Percentiles rank a stretch among this genome's conserved stretches.
phyloP scores from a whole-genome alignment of 257 asterid species.

The Solanum neorickii region DNA sequence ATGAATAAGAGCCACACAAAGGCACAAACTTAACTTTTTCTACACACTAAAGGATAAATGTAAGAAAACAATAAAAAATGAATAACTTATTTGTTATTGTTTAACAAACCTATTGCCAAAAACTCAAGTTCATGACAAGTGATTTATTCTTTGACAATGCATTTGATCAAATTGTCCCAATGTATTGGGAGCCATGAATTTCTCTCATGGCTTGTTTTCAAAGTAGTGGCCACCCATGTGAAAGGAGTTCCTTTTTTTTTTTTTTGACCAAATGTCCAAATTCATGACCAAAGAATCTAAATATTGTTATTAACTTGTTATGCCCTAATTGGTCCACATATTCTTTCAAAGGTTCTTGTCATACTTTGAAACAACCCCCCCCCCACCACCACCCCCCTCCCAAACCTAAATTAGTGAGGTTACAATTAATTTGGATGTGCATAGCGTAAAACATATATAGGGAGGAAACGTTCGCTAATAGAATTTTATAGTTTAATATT shows the following conservation, averaged over 20 bases:
- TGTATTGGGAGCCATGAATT: not conserved
- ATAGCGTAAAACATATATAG: not conserved
- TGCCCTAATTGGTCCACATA: not conserved
- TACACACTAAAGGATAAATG: not conserved
- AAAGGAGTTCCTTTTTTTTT: not conserved
- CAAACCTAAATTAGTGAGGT: not conserved
- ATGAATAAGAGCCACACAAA: not conserved
- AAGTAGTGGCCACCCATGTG: not conserved
- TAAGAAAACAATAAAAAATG: not conserved
- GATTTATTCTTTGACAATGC: not conserved
- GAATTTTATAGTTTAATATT: not conserved
- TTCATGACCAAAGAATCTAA: not conserved
- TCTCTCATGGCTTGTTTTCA: not conserved
- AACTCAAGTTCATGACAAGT: not conserved
- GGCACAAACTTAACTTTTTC: not conserved
- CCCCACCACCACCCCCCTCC: not conserved
- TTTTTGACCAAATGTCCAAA: not conserved
- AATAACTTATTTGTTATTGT: not conserved
- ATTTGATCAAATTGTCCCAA: not conserved
- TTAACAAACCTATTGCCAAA: not conserved
- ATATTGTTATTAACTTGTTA: not conserved
- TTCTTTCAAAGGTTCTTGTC: not conserved
- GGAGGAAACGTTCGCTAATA: not conserved
- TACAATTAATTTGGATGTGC: accelerated
- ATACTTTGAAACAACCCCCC: not conserved